Percentiles rank a stretch among this genome's conserved stretches.
phyloP scores from a whole-genome alignment of 78 protist genomes.

The Acrasis kona region DNA sequence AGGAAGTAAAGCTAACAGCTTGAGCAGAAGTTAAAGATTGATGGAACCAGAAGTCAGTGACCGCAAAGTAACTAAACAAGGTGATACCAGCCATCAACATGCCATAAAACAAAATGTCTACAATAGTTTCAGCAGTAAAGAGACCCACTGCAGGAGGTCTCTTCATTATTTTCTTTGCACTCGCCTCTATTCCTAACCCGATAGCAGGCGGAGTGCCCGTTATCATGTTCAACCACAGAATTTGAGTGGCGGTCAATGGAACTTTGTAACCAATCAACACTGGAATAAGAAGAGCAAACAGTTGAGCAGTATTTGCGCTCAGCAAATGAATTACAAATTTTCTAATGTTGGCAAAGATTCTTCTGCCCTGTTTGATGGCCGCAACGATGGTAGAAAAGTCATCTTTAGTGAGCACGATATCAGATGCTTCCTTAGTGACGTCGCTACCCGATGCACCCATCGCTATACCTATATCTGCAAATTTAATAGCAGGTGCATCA shows the following conservation, averaged over 20 bases:
- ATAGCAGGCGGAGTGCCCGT: conserved; percentile 3
- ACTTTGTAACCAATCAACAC: background rate
- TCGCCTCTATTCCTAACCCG: background rate
- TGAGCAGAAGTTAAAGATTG: background rate
- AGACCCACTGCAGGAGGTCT: background rate
- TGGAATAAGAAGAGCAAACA: conserved; percentile 21
- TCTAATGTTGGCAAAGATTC: conserved; percentile 1
- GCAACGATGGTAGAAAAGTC: conserved; percentile 7
- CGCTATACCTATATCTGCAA: conserved; percentile 31
- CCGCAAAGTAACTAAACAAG: too few species aligned
- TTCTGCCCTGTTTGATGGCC: conserved; percentile 41
- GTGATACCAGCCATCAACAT: background rate
- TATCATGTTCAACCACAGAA: conserved; percentile 5
- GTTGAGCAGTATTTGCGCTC: background rate
- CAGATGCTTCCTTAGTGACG: conserved; percentile 32
- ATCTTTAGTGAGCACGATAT: conserved; percentile 28
- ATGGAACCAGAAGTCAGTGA: background rate
- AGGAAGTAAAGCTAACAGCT: background rate
- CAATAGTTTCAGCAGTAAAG: background rate
- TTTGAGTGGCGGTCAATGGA: conserved; percentile 35
- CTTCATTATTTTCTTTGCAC: background rate
- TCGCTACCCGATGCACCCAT: conserved; percentile 53
- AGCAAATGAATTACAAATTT: conserved; percentile 3
- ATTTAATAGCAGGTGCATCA: conserved; percentile 26
- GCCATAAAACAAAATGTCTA: background rate